Base-by-base conservation (phyloP, 768 basidiomycete genomes). In the Austroboletus festivus region DNA sequence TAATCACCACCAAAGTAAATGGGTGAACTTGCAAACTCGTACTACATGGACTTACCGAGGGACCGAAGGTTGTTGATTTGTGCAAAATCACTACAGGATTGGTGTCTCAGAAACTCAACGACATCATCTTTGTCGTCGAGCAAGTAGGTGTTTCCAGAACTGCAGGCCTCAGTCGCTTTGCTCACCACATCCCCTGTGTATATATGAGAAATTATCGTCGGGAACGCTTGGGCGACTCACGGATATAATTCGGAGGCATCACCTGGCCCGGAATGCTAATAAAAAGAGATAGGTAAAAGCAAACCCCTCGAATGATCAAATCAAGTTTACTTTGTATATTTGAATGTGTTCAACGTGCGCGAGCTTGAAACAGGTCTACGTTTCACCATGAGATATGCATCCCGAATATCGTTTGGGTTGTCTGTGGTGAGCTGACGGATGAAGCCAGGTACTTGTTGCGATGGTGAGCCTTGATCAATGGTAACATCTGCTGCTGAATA, bases 141-240 rank as follows among this genome's bases (percentile, higher is more conserved):
- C 13, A 33, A 15, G 10, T 13, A 13, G 35, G 5, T 6, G 16
- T 11, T 37, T 63, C 89, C 86, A 10, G 78, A 75, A 38, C 75
- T 73, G n/a, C n/a, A n/a, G n/a, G n/a, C n/a, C n/a, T n/a, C n/a
- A 51, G 86, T 76, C 8, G 85, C 85, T 69, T 78, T 74, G 24
- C 80, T 75, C 41, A 85, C 82, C 51, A 85, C 85, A 5, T 74
- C 83, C 78, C 58, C 49, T 51, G 60, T 37, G 24, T 11, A 55
- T 50, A 16, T 8, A 15, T 42, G 42, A 52, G 20, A 45, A 18
- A 11, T 16, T 21, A 18, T 18, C 18, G 12, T 22, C 16, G 11
- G 12, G 19, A 30, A 13, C 13, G 13, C 9, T 15, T 20, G n/a
- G 16, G 5, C 18, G 7, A 42, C 69, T 34, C 52, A 75, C 75